Percentiles rank a stretch among this genome's conserved stretches.
Conservation (phyloP, 2,329 filamentous ascomycete genomes). For the Cytospora piceae region DNA sequence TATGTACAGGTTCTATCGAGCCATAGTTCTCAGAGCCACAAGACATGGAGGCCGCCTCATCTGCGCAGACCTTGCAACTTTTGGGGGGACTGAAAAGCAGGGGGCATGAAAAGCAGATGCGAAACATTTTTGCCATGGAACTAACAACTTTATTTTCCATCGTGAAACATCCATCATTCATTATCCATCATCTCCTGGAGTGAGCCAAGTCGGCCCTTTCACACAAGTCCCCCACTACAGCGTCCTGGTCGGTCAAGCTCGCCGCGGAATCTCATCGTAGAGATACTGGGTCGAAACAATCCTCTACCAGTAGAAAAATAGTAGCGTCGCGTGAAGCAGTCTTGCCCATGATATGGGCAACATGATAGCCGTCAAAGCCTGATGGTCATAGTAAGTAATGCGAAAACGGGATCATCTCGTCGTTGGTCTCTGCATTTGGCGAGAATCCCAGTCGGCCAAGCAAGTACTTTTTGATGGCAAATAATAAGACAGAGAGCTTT, state of each 20-base stretch:
- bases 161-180: neutral
- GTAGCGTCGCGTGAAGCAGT: neutral
- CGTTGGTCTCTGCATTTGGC: slow-evolving; percentile 3
- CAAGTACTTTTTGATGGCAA: slow-evolving; percentile 12
- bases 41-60: neutral
- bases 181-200: neutral
- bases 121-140: neutral
- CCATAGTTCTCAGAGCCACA: neutral
- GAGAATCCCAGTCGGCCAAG: slow-evolving; percentile 12
- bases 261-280: neutral
- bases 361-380: neutral
- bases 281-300: neutral
- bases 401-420: neutral
- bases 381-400: neutral
- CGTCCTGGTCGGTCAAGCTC: neutral
- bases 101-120: neutral
- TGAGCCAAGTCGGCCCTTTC: neutral
- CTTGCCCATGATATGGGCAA: neutral
- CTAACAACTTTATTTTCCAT: neutral
- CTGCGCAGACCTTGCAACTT: neutral
- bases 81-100: slow-evolving; percentile 2
- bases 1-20: neutral
- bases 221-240: too few species aligned
- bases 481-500: slow-evolving; percentile 18
- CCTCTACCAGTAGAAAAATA: neutral